Percentiles rank a stretch among this genome's conserved stretches.
phyloP scores from a whole-genome alignment of 257 asterid genomes.

The Gentiana macrophylla region DNA sequence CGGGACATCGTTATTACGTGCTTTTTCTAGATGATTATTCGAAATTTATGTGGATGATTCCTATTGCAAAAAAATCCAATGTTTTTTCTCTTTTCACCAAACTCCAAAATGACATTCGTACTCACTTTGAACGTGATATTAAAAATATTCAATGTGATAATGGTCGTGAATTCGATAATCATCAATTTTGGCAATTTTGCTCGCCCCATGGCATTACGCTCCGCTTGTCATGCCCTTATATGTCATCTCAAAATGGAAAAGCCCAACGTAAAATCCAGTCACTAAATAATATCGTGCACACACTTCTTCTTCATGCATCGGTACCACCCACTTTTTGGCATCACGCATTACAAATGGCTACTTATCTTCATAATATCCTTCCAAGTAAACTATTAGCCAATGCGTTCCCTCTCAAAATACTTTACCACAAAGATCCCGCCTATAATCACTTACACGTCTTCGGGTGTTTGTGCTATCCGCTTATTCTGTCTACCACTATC shows the following conservation, averaged over 20 bases:
- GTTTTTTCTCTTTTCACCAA: not conserved
- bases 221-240: not conserved
- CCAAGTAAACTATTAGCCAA: too few species aligned
- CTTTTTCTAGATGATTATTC: not conserved
- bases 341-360: not conserved
- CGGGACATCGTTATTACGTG: not conserved
- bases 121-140: not conserved
- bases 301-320: not conserved
- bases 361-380: not conserved
- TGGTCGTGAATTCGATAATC: not conserved
- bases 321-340: not conserved
- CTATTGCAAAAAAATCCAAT: not conserved
- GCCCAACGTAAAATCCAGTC: not conserved
- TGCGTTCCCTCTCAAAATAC: too few species aligned
- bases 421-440: not conserved
- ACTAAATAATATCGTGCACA: not conserved
- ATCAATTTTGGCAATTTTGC: not conserved
- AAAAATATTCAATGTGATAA: too few species aligned
- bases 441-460: not conserved
- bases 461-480: conserved; percentile 2
- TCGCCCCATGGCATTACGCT: not conserved
- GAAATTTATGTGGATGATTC: not conserved
- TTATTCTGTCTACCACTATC: not conserved
- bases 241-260: not conserved
- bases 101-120: not conserved